Base-by-base conservation (phyloP, 2,329 filamentous ascomycete genomes). In the Blastomyces percursus region DNA sequence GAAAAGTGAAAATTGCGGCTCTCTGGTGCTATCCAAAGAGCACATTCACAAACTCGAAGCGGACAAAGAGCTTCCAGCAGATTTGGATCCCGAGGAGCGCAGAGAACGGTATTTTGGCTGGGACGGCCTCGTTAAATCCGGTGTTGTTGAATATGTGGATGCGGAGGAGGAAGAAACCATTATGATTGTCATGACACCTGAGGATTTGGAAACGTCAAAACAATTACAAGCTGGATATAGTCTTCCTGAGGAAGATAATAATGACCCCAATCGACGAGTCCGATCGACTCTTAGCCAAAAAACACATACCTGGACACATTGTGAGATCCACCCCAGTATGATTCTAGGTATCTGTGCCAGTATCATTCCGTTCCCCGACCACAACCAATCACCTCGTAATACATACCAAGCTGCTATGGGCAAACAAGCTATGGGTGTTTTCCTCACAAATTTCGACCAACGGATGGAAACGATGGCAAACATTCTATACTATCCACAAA, bases 381-480 rank as follows among this genome's bases (percentile, higher is more conserved):
- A 99, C 80, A 99, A 99, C 57, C 72, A 95, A 84, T 97, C 93
- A 66, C 94, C 94, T 68, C 89, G 94, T 88, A 99, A 99, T 74
- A 97, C 93, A 3, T 99, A 96, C 76, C 93, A 97, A 78, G 96
- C 93, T 71, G 94, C 94, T 73, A 99, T 99, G 94, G 94, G 95
- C 81, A 99, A 99, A 79, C 94, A 99, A 84, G 94, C 94, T 66
- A 99, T 99, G 95, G 94, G 95, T 73, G 92, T 97, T 70, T 96
- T 96, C 80, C 82, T 99, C 62, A 99, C 95, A 14, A 99, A 99
- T 74, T 99, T 96, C 76, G 88, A 90, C 50, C 86, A 93, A 65
- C 91, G 94, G 66, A 97, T 99, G 93, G 94, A 99, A 73, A 99
- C 94, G 4, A 99, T 99, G 94, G 89, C 93, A 70, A 99, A 99